Conservation (phyloP, 1,139 yeast species). For the Pichia sp. region DNA sequence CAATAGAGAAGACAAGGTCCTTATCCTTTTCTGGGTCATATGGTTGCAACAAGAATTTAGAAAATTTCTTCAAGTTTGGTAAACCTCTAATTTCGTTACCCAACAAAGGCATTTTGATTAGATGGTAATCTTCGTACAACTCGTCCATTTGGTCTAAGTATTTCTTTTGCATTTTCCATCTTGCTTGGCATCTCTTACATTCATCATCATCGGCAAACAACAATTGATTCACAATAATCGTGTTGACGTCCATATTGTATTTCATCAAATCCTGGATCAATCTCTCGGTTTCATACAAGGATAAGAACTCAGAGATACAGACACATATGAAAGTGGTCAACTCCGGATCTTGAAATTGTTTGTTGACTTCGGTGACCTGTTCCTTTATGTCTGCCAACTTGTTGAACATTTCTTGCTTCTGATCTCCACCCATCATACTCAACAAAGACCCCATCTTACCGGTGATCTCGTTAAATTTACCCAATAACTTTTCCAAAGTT, state of each 20-base stretch:
- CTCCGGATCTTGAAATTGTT: slow-evolving; percentile 93
- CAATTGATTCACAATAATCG: slow-evolving; percentile 91
- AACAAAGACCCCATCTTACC: slow-evolving; percentile 90
- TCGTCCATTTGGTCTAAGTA: slow-evolving; percentile 93
- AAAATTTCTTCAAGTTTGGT: slow-evolving; percentile 73
- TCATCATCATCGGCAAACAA: slow-evolving; percentile 73
- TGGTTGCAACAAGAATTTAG: slow-evolving; percentile 63
- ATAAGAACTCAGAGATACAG: slow-evolving; percentile 92
- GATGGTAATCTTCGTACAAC: slow-evolving; percentile 84
- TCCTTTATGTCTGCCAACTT: slow-evolving; percentile 81
- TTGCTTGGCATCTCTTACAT: slow-evolving; percentile 86
- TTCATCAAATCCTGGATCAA: slow-evolving; percentile 93
- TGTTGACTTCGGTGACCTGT: slow-evolving; percentile 82
- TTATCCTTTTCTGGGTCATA: slow-evolving; percentile 64
- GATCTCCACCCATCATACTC: slow-evolving; percentile 61
- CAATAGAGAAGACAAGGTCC: slow-evolving; percentile 58
- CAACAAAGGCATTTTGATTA: slow-evolving; percentile 89
- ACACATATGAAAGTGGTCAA: slow-evolving; percentile 95
- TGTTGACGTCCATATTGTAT: slow-evolving; percentile 92
- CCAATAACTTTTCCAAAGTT: slow-evolving; percentile 79
- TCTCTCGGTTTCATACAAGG: slow-evolving; percentile 94
- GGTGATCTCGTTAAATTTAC: slow-evolving; percentile 81
- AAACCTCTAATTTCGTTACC: slow-evolving; percentile 93
- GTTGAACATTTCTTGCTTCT: slow-evolving; percentile 72
- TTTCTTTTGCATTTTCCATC: slow-evolving; percentile 95